Evolutionary conservation across 2,329 filamentous ascomycete species (phyloP).

Genomic region (Incumbomyces lentus): DNA sequence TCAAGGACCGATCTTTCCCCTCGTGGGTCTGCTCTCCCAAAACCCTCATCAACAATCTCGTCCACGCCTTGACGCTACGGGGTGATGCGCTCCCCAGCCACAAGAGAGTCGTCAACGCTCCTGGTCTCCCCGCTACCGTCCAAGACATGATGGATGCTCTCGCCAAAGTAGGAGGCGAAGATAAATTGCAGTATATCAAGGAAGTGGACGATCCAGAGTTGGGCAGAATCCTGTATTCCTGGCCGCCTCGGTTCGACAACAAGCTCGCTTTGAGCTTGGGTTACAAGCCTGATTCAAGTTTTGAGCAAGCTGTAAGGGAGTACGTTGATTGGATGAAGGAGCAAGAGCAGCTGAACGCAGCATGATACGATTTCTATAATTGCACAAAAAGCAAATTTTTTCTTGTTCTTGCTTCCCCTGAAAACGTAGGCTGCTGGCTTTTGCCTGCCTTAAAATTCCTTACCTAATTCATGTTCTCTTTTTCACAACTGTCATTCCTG

Average conservation of each 20-base stretch:
- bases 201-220: constrained; percentile 43
- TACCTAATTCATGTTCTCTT: too few species aligned
- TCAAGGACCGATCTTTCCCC: constrained; percentile 40
- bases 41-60: constrained; percentile 44
- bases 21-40: constrained; percentile 47
- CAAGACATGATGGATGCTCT: constrained; percentile 48
- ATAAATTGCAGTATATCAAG: constrained; percentile 40
- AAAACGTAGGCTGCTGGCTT: too few species aligned
- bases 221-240: constrained; percentile 45
- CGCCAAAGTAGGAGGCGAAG: constrained; percentile 44
- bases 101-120: constrained; percentile 47
- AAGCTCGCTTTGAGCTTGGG: constrained; percentile 42
- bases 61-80: constrained; percentile 38
- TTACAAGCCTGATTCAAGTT: constrained; percentile 41
- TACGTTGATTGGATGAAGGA: constrained; percentile 35
- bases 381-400: too few species aligned
- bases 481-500: too few species aligned
- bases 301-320: constrained; percentile 47
- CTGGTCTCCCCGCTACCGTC: constrained; percentile 44
- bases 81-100: constrained; percentile 31
- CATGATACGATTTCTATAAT: background rate
- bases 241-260: constrained; percentile 48
- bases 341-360: constrained; percentile 10
- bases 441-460: too few species aligned
- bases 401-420: too few species aligned